These are phyloP conservation scores for Geranium rotundifolium DNA, from an alignment of 345 rosid species.

Conservation along the genomic window DNA sequence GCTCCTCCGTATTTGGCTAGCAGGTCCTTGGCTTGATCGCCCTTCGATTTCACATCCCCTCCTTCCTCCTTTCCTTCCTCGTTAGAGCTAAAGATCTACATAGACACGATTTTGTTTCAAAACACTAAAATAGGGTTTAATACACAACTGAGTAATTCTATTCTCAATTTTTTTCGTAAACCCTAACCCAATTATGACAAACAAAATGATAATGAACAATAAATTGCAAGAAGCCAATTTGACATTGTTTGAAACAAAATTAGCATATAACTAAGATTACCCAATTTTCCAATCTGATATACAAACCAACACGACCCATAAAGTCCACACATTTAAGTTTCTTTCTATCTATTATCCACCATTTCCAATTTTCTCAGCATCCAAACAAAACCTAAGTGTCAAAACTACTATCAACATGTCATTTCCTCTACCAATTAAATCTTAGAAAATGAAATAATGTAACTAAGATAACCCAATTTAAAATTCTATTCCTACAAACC, in stretches of 20 bases:
- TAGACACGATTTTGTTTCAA: background rate
- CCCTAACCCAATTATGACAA: background rate
- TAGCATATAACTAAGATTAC: background rate
- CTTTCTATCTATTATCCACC: no score
- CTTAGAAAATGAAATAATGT: no score
- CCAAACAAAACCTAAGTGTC: no score
- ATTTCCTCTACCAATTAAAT: no score
- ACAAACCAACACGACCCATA: background rate
- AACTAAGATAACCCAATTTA: no score
- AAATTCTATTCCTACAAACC: no score
- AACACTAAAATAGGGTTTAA: no score
- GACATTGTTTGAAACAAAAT: background rate
- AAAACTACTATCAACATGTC: no score
- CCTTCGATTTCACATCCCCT: conserved; percentile 44
- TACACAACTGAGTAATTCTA: background rate
- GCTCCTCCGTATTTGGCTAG: conserved; percentile 89
- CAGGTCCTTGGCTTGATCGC: conserved; percentile 74
- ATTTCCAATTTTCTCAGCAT: no score
- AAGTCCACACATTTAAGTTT: no score
- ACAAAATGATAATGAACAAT: background rate
- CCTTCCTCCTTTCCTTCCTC: conserved; percentile 34
- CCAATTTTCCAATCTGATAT: background rate
- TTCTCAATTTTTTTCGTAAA: background rate
- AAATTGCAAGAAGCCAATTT: background rate
- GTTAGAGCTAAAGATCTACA: conserved; percentile 66